A percentile compares a stretch with the other conserved stretches of the same genome.
phyloP scores from a whole-genome alignment of 108 stramenopile species.

The Skeletonema tropicum region DNA sequence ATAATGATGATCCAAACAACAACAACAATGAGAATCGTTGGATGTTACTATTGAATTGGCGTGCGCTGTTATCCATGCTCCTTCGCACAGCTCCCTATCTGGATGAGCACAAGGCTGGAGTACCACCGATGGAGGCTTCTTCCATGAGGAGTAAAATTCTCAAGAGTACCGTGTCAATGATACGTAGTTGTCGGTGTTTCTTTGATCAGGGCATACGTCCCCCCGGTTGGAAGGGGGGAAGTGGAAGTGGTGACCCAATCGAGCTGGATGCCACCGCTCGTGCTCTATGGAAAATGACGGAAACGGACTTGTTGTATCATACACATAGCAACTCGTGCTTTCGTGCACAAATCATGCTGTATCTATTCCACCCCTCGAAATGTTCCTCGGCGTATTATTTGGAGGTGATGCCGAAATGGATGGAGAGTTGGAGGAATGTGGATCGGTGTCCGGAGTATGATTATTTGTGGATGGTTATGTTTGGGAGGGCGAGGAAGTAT shows the following conservation, averaged over 20 bases:
- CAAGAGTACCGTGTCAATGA: slow-evolving; percentile 74
- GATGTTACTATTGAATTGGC: slow-evolving; percentile 72
- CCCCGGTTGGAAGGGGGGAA: slow-evolving; percentile 19
- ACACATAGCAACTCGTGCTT: slow-evolving; percentile 88
- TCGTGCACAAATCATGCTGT: slow-evolving; percentile 74
- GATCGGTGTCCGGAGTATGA: slow-evolving; percentile 90
- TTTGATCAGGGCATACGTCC: slow-evolving; percentile 80
- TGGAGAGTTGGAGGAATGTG: slow-evolving; percentile 79
- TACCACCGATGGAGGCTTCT: slow-evolving; percentile 57
- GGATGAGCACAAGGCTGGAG: slow-evolving; percentile 74
- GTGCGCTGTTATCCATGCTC: slow-evolving; percentile 71
- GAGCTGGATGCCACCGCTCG: slow-evolving; percentile 54
- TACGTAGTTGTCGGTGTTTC: slow-evolving; percentile 78
- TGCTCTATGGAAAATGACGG: slow-evolving; percentile 74
- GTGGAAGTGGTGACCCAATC: slow-evolving; percentile 7
- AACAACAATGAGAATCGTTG: slow-evolving; percentile 33
- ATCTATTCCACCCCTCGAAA: slow-evolving; percentile 83
- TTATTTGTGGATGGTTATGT: slow-evolving; percentile 83
- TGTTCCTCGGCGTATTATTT: slow-evolving; percentile 67
- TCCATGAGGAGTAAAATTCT: slow-evolving; percentile 62
- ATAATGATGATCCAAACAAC: slow-evolving; percentile 14
- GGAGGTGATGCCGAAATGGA: slow-evolving; percentile 72
- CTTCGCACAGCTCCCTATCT: slow-evolving; percentile 84
- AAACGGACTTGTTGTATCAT: slow-evolving; percentile 71
- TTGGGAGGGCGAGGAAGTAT: slow-evolving; percentile 84